phyloP scores from a whole-genome alignment of 495 filamentous ascomycete species.

The Evernia prunastri region DNA sequence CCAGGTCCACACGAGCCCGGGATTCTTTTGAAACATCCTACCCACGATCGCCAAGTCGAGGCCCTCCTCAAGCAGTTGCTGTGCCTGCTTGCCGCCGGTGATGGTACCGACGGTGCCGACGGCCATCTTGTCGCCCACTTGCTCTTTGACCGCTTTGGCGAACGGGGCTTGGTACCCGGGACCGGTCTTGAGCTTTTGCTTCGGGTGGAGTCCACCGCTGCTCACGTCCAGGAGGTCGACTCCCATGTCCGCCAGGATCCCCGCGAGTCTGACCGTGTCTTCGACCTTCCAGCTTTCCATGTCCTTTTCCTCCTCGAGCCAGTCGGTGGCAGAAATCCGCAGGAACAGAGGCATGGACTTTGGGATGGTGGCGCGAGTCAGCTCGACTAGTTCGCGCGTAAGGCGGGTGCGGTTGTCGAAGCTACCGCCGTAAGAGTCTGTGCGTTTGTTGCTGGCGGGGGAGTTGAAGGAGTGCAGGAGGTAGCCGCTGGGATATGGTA shows the following conservation, averaged over 20 bases:
- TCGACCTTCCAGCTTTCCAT: slow-evolving; percentile 50
- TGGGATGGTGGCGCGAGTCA: slow-evolving; percentile 37
- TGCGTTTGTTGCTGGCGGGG: slow-evolving; percentile 53
- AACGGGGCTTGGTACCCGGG: slow-evolving; percentile 64
- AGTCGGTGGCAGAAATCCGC: slow-evolving; percentile 54
- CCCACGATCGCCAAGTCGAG: slow-evolving; percentile 58
- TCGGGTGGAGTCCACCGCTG: slow-evolving; percentile 51
- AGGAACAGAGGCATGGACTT: slow-evolving; percentile 59
- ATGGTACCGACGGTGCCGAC: slow-evolving; percentile 60
- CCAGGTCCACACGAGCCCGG: slow-evolving; percentile 59
- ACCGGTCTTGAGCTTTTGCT: slow-evolving; percentile 50
- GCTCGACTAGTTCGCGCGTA: slow-evolving; percentile 45
- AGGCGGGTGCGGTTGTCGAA: slow-evolving; percentile 52
- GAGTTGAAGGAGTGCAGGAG: slow-evolving; percentile 61
- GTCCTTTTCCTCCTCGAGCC: slow-evolving; percentile 44
- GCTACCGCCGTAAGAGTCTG: slow-evolving; percentile 57
- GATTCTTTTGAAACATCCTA: slow-evolving; percentile 63
- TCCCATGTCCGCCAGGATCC: slow-evolving; percentile 45
- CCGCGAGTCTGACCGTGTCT: slow-evolving; percentile 50
- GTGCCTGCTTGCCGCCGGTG: slow-evolving; percentile 49
- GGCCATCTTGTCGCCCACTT: slow-evolving; percentile 50
- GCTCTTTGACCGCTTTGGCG: slow-evolving; percentile 55
- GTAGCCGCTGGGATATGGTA: slow-evolving; percentile 49
- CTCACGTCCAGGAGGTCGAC: slow-evolving; percentile 62
- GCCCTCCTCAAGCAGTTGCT: slow-evolving; percentile 46